Evolutionary conservation across 768 basidiomycete species (phyloP).

Genomic region (Lactarius sp.): DNA sequence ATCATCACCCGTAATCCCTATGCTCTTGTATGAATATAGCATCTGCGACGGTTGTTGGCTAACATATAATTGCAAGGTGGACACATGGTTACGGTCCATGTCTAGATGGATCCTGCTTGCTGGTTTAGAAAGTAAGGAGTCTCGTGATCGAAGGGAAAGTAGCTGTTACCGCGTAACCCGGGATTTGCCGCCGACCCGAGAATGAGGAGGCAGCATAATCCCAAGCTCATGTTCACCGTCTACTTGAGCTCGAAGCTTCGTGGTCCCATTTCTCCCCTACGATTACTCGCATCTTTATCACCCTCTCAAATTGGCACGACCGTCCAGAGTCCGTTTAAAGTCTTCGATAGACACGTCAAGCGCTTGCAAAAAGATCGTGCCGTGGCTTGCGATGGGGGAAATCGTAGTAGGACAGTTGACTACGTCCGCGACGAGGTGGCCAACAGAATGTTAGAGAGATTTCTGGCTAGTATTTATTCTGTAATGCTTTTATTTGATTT

Average conservation of each 20-base stretch:
- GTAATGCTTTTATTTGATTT: conserved; percentile 6
- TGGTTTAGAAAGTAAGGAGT: too few relatives aligned
- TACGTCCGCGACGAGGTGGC: conserved; percentile 90
- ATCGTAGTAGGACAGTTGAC: conserved; percentile 73
- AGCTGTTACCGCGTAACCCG: neutral
- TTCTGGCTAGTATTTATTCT: conserved; percentile 52
- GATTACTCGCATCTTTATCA: conserved; percentile 48
- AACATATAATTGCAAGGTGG: too few relatives aligned
- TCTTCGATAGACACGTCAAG: conserved; percentile 85
- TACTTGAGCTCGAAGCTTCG: neutral
- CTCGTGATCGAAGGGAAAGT: too few relatives aligned
- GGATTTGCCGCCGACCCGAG: neutral
- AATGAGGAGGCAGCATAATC: neutral
- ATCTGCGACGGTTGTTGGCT: too few relatives aligned
- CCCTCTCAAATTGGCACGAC: conserved; percentile 40
- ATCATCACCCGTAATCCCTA: too few relatives aligned
- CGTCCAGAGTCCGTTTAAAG: conserved; percentile 62
- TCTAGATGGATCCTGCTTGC: too few relatives aligned
- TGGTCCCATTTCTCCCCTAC: neutral
- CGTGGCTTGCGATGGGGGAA: conserved; percentile 50
- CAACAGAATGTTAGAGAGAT: conserved; percentile 83
- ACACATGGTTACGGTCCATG: too few relatives aligned
- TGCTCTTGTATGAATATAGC: too few relatives aligned
- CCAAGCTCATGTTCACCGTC: neutral
- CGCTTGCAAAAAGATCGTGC: conserved; percentile 72